These are phyloP conservation scores for Nosema muscidifuracis DNA, from an alignment of 371 early-diverging fungal species.

Conservation along the genomic window DNA sequence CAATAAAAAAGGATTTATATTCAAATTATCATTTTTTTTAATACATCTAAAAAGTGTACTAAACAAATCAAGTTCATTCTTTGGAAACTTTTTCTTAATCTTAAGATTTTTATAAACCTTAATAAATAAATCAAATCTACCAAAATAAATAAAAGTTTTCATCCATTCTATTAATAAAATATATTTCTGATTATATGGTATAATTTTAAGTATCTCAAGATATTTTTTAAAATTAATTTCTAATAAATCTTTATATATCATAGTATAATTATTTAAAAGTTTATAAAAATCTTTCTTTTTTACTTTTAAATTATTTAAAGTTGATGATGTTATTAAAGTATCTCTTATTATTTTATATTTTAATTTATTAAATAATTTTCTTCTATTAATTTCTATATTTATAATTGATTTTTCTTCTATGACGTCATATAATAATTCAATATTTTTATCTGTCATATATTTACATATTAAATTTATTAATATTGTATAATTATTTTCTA, in stretches of 20 bases:
- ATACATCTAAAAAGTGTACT: slow-evolving; percentile 1
- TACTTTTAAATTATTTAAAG: background rate
- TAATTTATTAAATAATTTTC: background rate
- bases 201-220: slow-evolving; percentile 7
- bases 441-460: background rate
- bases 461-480: background rate
- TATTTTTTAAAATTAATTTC: slow-evolving; percentile 1
- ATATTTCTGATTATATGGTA: background rate
- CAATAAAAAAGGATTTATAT: background rate
- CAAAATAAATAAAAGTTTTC: slow-evolving; percentile 17
- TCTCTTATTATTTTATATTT: slow-evolving; percentile 5
- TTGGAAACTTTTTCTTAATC: background rate
- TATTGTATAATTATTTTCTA: background rate
- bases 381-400: background rate
- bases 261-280: background rate
- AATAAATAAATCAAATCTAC: slow-evolving; percentile 16
- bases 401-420: background rate
- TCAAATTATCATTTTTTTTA: slow-evolving; percentile 4
- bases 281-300: slow-evolving; percentile 1
- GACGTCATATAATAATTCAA: background rate
- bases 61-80: background rate
- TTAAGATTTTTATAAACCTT: slow-evolving; percentile 13
- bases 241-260: background rate
- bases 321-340: background rate
- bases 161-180: slow-evolving; percentile 9